Evolutionary conservation across 2,329 filamentous ascomycete species (phyloP).

Genomic region (Delphinella strobiligena): DNA sequence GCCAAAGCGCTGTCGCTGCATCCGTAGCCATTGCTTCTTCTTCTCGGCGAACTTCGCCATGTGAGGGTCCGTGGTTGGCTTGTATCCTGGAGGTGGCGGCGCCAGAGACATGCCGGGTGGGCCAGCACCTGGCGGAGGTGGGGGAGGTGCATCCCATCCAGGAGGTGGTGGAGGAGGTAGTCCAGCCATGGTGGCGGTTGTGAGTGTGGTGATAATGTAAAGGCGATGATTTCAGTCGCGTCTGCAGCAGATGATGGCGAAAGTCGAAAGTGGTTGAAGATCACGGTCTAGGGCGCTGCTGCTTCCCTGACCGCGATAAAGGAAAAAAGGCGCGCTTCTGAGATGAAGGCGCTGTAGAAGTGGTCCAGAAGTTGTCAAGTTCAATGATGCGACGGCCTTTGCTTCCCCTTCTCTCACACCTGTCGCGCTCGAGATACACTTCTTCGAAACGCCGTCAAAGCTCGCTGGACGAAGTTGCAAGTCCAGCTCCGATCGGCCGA

Average conservation of each 20-base stretch:
- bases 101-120: slow-evolving; percentile 40
- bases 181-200: slow-evolving; percentile 37
- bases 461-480: background rate
- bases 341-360: background rate
- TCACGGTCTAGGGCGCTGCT: slow-evolving; percentile 7
- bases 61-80: slow-evolving; percentile 67
- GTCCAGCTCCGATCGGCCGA: background rate
- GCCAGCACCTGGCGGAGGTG: slow-evolving; percentile 27
- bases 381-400: background rate
- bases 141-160: slow-evolving; percentile 44
- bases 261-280: background rate
- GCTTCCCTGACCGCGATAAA: slow-evolving; percentile 6
- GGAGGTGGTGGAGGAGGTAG: slow-evolving; percentile 58
- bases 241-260: background rate
- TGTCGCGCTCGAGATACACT: background rate
- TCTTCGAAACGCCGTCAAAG: too few species aligned
- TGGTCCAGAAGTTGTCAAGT: background rate
- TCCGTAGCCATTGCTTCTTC: slow-evolving; percentile 96
- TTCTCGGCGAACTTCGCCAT: slow-evolving; percentile 94
- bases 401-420: background rate
- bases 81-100: slow-evolving; percentile 77
- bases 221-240: background rate
- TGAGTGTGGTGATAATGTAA: background rate
- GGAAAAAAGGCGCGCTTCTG: background rate
- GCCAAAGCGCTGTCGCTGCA: slow-evolving; percentile 82